phyloP scores from a whole-genome alignment of 352 stramenopile species.

The Pythium chondricola region DNA sequence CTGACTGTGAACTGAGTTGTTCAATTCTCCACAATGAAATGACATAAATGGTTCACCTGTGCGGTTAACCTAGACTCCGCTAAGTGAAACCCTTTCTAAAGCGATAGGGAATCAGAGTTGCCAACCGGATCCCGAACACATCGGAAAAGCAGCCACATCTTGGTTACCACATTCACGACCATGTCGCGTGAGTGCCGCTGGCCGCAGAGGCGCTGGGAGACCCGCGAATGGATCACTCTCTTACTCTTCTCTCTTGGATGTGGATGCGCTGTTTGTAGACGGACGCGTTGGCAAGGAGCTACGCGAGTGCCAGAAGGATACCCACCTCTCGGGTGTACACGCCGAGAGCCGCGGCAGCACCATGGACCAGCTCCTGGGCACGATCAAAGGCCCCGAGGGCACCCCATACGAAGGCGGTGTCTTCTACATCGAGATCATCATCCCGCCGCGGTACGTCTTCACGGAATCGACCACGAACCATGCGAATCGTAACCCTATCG shows the following conservation, averaged over 20 bases:
- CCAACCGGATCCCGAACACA: no score
- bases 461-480: no score
- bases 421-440: slow-evolving; percentile 92
- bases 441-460: slow-evolving; percentile 86
- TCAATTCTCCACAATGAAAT: background rate
- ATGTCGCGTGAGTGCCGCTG: slow-evolving; percentile 17
- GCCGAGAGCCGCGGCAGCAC: slow-evolving; percentile 32
- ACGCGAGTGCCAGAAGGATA: slow-evolving; percentile 81
- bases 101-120: background rate
- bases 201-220: background rate
- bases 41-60: no score
- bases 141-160: background rate
- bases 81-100: no score
- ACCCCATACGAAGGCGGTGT: slow-evolving; percentile 87
- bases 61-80: no score
- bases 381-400: slow-evolving; percentile 64
- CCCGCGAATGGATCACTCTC: no score
- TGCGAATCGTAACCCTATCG: no score
- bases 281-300: slow-evolving; percentile 84
- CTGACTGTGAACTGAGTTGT: background rate
- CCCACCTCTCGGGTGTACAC: slow-evolving; percentile 74
- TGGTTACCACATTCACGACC: background rate
- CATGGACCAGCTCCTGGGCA: slow-evolving; percentile 26
- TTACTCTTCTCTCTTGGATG: no score
- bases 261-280: slow-evolving; percentile 17